Conservation (phyloP, 2,329 filamentous ascomycete genomes). For the Monilinia laxa region DNA sequence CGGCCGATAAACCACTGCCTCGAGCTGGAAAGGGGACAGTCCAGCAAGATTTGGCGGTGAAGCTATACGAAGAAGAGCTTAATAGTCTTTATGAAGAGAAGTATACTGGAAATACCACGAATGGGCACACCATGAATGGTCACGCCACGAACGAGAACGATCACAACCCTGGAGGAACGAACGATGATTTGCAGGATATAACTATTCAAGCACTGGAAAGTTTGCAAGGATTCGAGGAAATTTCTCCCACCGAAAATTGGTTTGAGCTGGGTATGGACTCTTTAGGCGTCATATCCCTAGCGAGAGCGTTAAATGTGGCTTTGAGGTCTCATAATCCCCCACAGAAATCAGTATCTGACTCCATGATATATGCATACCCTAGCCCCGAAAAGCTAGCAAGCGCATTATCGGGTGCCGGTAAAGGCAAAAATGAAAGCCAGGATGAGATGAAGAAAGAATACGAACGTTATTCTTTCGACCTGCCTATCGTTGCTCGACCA, state of each 20-base stretch:
- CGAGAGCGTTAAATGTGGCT: neutral
- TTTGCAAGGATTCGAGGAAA: slow-evolving; percentile 7
- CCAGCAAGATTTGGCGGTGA: slow-evolving; percentile 38
- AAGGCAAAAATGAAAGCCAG: neutral
- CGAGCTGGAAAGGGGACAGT: slow-evolving; percentile 43
- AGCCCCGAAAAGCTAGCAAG: neutral
- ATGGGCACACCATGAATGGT: neutral
- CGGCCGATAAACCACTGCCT: slow-evolving; percentile 39
- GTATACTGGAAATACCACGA: neutral
- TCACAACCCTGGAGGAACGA: neutral
- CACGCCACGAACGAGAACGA: neutral
- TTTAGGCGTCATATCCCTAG: slow-evolving; percentile 18
- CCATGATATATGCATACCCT: slow-evolving; percentile 9
- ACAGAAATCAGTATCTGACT: neutral
- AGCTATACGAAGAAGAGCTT: slow-evolving; percentile 33
- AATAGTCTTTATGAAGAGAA: slow-evolving; percentile 34
- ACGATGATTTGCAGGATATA: neutral
- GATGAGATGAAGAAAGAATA: slow-evolving; percentile 6
- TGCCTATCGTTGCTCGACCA: slow-evolving; percentile 9
- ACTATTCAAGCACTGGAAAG: neutral
- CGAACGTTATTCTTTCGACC: slow-evolving; percentile 3
- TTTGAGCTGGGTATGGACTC: slow-evolving; percentile 23
- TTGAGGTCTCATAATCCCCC: neutral
- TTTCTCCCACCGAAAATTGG: slow-evolving; percentile 1
- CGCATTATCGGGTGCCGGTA: neutral